Conservation (phyloP, 1,284 basidiomycete genomes). For the Cryptococcus sp. region DNA sequence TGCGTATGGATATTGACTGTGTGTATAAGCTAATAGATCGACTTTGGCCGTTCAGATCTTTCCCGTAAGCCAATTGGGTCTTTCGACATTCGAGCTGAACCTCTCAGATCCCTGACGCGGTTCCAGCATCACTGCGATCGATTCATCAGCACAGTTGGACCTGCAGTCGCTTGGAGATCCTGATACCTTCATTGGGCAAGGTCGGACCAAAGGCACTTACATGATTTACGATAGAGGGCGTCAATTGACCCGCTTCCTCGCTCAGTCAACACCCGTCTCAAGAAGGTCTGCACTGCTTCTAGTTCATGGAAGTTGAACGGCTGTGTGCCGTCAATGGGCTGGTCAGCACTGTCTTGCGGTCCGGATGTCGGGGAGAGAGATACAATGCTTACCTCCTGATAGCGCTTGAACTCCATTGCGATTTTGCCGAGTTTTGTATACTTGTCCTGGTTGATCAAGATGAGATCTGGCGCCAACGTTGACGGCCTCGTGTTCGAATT, state of each 20-base stretch:
- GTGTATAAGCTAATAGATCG: too few relatives aligned
- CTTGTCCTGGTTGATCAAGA: conserved; percentile 93
- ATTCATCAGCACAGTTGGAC: background rate
- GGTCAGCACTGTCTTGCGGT: background rate
- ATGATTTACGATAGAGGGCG: conserved; percentile 51
- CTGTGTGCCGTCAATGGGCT: conserved; percentile 10
- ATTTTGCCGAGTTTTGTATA: conserved; percentile 87
- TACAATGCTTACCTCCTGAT: conserved; percentile 63
- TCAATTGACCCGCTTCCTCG: conserved; percentile 50
- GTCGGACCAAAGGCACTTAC: conserved; percentile 27
- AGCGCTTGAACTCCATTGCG: conserved; percentile 89
- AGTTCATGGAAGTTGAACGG: conserved; percentile 52
- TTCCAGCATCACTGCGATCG: conserved; percentile 48
- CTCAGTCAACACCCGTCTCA: conserved; percentile 47
- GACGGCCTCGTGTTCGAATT: conserved; percentile 85
- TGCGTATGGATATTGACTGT: too few relatives aligned
- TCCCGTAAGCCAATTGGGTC: conserved; percentile 42
- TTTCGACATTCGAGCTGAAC: conserved; percentile 41
- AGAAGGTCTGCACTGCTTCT: conserved; percentile 47
- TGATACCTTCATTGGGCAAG: too few relatives aligned
- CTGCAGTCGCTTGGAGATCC: too few relatives aligned
- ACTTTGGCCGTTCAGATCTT: conserved; percentile 16
- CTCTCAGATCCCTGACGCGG: conserved; percentile 47
- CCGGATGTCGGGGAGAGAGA: background rate
- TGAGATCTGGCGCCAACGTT: conserved; percentile 71